These are phyloP conservation scores for Xylaria sp. DNA, from an alignment of 2,329 filamentous ascomycete genomes.

Conservation along the genomic window DNA sequence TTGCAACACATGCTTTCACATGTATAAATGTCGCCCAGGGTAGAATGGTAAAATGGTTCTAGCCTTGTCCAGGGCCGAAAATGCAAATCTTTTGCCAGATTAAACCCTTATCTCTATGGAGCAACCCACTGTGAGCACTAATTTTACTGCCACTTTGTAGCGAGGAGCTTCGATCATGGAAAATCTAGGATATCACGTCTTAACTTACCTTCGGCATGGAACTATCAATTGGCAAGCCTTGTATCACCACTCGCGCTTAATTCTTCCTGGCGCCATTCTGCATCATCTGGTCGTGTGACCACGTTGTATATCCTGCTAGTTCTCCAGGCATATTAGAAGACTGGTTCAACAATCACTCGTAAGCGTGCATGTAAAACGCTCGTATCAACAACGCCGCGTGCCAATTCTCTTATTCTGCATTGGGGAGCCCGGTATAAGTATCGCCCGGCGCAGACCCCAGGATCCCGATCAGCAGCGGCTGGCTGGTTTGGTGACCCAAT, in stretches of 20 bases:
- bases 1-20: slow-evolving; percentile 21
- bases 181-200: not conserved
- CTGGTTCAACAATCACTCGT: not conserved
- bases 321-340: too few species aligned
- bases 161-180: too few species aligned
- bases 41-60: slow-evolving; percentile 16
- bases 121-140: slow-evolving; percentile 7
- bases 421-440: not conserved
- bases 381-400: not conserved
- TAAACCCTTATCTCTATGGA: slow-evolving; percentile 11
- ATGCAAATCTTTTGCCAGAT: slow-evolving; percentile 22
- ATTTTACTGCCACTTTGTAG: too few species aligned
- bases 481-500: not conserved
- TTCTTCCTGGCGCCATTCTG: not conserved
- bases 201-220: too few species aligned
- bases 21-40: slow-evolving; percentile 18
- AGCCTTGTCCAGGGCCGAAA: slow-evolving; percentile 18
- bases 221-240: not conserved
- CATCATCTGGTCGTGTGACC: too few species aligned
- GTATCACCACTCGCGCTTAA: not conserved
- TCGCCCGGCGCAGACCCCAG: not conserved
- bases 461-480: not conserved
- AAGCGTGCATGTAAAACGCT: not conserved
- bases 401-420: not conserved
- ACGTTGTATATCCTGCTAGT: too few species aligned